Conservation (phyloP, 305 asterid genomes). For the Fraxinus albicans region DNA sequence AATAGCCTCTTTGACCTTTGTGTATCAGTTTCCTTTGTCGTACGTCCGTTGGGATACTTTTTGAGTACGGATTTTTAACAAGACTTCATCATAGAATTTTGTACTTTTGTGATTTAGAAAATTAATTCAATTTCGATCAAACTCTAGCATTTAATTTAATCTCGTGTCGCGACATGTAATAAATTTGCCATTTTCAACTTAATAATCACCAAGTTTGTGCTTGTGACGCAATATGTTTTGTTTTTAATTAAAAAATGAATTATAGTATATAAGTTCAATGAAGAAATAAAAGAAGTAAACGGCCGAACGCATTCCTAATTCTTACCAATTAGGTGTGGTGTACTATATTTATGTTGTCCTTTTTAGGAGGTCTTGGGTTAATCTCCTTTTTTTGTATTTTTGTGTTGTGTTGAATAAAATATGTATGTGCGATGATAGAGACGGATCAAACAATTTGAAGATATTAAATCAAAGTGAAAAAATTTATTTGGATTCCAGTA, state of each 20-base stretch:
- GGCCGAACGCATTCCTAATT: background rate
- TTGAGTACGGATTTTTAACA: background rate
- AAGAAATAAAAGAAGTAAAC: background rate
- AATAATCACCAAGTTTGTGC: background rate
- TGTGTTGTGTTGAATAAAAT: too few species aligned
- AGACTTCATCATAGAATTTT: background rate
- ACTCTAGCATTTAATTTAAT: too few species aligned
- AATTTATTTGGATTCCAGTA: too few species aligned
- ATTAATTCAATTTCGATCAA: background rate
- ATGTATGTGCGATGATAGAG: background rate
- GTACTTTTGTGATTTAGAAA: background rate
- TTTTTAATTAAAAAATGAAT: too few species aligned
- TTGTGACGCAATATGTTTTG: background rate
- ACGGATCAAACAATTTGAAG: background rate
- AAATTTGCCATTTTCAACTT: too few species aligned
- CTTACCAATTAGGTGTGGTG: background rate
- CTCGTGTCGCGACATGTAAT: too few species aligned
- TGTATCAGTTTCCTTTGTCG: background rate
- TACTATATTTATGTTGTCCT: background rate
- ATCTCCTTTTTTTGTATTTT: too few species aligned
- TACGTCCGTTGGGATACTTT: background rate
- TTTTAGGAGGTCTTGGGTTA: too few species aligned
- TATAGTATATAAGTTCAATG: background rate
- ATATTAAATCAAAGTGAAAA: too few species aligned
- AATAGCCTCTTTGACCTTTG: background rate